Conservation (phyloP, 2,329 filamentous ascomycete species). For the Sporothrix luriei region DNA sequence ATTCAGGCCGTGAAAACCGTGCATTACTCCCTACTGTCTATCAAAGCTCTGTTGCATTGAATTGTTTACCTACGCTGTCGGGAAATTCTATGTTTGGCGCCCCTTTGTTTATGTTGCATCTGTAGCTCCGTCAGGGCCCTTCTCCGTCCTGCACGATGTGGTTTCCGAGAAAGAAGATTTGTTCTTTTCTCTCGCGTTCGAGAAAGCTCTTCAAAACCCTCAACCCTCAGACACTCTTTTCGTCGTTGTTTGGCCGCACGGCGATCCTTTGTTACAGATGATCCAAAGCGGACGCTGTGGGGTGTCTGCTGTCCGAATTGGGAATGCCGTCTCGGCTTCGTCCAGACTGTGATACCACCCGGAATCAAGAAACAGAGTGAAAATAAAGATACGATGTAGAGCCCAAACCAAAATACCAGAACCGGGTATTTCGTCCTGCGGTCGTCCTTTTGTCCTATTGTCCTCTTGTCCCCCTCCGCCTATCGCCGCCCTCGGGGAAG, state of each 20-base stretch:
- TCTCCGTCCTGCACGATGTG: background rate
- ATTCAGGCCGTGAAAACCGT: too few relatives aligned
- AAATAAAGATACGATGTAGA: background rate
- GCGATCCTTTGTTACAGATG: constrained; percentile 20
- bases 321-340: background rate
- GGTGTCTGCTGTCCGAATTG: constrained; percentile 7
- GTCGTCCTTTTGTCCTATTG: background rate
- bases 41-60: too few relatives aligned
- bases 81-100: background rate
- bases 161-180: background rate
- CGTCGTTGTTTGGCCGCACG: constrained; percentile 7
- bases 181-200: background rate
- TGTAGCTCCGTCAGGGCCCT: background rate
- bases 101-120: background rate
- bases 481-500: background rate
- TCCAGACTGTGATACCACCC: background rate
- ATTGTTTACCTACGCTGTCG: background rate
- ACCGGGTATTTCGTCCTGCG: background rate
- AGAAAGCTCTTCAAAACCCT: background rate
- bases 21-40: too few relatives aligned
- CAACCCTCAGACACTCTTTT: background rate
- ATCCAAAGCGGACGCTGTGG: constrained; percentile 1
- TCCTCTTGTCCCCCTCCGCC: background rate
- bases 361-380: background rate
- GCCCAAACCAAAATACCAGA: background rate